Conservation (phyloP, 2,329 filamentous ascomycete genomes). For the Zasmidium cellare region DNA sequence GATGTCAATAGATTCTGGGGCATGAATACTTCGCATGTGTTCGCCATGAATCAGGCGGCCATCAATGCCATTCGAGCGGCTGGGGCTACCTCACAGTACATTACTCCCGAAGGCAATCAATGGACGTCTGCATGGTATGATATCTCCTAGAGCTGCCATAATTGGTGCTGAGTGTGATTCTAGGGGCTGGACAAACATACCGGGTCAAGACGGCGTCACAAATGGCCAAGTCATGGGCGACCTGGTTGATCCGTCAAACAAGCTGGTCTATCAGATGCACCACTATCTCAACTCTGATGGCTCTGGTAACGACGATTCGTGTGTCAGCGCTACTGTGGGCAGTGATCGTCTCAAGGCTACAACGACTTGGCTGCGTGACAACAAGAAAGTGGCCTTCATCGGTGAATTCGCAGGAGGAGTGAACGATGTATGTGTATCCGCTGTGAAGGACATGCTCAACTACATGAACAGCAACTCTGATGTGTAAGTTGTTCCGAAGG, state of each 20-base stretch:
- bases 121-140: constrained; percentile 45
- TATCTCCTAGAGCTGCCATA: too few relatives aligned
- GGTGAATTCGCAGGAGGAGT: constrained; percentile 57
- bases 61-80: constrained; percentile 47
- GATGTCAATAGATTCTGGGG: too few relatives aligned
- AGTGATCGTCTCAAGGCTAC: constrained; percentile 52
- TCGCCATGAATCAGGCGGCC: constrained; percentile 49
- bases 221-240: constrained; percentile 46
- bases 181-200: constrained; percentile 43
- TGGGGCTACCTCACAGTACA: constrained; percentile 52
- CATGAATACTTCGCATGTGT: constrained; percentile 29
- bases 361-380: constrained; percentile 55
- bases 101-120: constrained; percentile 62
- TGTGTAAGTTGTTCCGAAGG: constrained; percentile 37
- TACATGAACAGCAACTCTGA: constrained; percentile 52
- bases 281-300: constrained; percentile 61
- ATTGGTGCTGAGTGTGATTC: too few relatives aligned
- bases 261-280: constrained; percentile 62
- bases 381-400: constrained; percentile 54
- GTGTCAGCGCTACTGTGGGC: constrained; percentile 56
- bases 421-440: constrained; percentile 51
- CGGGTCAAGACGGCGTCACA: constrained; percentile 41
- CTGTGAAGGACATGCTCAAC: constrained; percentile 52
- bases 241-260: constrained; percentile 54
- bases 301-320: constrained; percentile 51